Conservation (phyloP, 306 rosid species). For the Sindora glabra region DNA sequence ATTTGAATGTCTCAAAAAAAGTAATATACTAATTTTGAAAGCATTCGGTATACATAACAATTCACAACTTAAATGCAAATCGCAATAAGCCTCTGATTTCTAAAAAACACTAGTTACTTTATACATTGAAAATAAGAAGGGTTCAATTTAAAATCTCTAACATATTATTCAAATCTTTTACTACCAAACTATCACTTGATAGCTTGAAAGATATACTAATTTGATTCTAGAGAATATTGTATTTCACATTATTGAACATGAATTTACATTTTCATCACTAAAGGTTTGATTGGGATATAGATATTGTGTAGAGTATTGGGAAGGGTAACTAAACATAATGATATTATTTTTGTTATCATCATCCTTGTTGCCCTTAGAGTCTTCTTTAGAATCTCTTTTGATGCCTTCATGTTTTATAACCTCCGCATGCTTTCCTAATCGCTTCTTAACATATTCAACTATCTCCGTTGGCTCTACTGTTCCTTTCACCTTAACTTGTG, state of each 20-base stretch:
- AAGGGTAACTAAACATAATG: conserved; percentile 32
- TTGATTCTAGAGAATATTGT: no score
- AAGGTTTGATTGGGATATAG: conserved; percentile 42
- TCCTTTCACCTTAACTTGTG: conserved; percentile 56
- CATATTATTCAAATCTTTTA: no score
- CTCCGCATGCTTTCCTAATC: conserved; percentile 50
- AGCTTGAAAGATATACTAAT: no score
- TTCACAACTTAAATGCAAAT: no score
- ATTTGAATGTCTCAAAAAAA: no score
- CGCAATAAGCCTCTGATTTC: no score
- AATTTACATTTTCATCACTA: conserved; percentile 62
- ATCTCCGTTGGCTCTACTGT: conserved; percentile 36
- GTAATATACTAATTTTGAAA: no score
- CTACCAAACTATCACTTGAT: no score
- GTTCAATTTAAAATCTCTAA: no score
- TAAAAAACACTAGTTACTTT: no score
- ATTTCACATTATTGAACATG: conserved; percentile 68
- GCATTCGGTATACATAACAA: no score
- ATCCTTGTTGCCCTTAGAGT: not conserved
- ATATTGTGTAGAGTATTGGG: conserved; percentile 43
- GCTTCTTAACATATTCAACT: conserved; percentile 32
- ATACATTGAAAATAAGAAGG: no score
- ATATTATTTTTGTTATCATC: not conserved
- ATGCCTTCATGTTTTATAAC: conserved; percentile 21
- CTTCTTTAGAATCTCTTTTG: not conserved